Percentiles rank a stretch among this genome's conserved stretches.
These are phyloP conservation scores for Yamadazyma diospyri DNA, from an alignment of 1,139 yeast species.

Conservation along the genomic window DNA sequence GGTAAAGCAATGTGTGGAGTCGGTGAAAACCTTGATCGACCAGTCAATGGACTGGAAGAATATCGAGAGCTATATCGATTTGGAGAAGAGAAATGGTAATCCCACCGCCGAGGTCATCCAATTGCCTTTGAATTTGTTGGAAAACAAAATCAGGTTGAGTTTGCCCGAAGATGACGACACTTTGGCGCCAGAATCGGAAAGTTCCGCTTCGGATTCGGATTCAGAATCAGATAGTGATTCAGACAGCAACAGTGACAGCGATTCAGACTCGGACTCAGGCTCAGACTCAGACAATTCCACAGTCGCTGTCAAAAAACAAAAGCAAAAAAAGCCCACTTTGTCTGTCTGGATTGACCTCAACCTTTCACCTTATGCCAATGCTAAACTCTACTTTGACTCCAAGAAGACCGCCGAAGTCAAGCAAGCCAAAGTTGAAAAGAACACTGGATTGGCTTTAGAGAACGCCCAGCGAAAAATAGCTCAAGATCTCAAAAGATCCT, in stretches of 20 bases:
- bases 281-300: conserved; percentile 12
- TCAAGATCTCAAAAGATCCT: conserved; percentile 63
- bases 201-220: conserved; percentile 21
- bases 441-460: conserved; percentile 73
- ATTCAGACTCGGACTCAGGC: conserved; percentile 21
- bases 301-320: conserved; percentile 12
- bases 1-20: conserved; percentile 68
- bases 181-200: conserved; percentile 19
- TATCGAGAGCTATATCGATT: conserved; percentile 69
- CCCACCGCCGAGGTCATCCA: conserved; percentile 58
- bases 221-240: conserved; percentile 23
- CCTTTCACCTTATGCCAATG: conserved; percentile 84
- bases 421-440: conserved; percentile 76
- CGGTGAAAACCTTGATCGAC: conserved; percentile 63
- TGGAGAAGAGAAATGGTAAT: conserved; percentile 69
- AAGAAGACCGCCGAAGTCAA: conserved; percentile 76
- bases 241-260: conserved; percentile 27
- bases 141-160: conserved; percentile 61
- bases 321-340: conserved; percentile 14
- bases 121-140: conserved; percentile 67
- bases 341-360: conserved; percentile 66
- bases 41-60: conserved; percentile 96
- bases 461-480: conserved; percentile 80
- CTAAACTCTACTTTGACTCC: conserved; percentile 78
- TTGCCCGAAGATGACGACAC: conserved; percentile 42